phyloP scores from a whole-genome alignment of 2,329 filamentous ascomycete species.

The Thelonectria blattea region DNA sequence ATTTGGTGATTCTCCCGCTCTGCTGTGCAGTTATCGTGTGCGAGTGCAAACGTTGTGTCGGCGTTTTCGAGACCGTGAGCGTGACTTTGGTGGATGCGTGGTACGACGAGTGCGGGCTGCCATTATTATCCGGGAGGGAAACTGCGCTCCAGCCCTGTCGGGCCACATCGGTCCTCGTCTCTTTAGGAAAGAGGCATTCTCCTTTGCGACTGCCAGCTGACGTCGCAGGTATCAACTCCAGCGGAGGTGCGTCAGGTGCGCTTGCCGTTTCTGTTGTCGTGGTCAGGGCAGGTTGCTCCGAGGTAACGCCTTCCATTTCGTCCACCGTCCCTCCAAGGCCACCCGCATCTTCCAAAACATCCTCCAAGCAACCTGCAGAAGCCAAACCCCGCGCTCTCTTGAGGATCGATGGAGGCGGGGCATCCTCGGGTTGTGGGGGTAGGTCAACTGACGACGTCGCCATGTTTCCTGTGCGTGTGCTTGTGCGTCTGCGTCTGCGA shows the following conservation, averaged over 20 bases:
- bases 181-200: background rate
- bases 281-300: slow-evolving; percentile 11
- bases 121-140: background rate
- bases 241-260: background rate
- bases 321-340: slow-evolving; percentile 7
- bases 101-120: slow-evolving; percentile 5
- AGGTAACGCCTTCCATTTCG: slow-evolving; percentile 16
- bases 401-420: slow-evolving; percentile 29
- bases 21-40: slow-evolving; percentile 25
- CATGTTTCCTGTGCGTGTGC: slow-evolving; percentile 30
- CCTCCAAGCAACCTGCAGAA: slow-evolving; percentile 25
- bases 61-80: background rate
- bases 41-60: background rate
- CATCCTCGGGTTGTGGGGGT: slow-evolving; percentile 34
- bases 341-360: slow-evolving; percentile 20
- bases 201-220: background rate
- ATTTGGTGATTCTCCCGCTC: slow-evolving; percentile 37
- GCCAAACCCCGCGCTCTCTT: slow-evolving; percentile 36
- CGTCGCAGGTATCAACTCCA: background rate
- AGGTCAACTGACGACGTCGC: slow-evolving; percentile 37
- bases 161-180: background rate
- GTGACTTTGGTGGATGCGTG: slow-evolving; percentile 1
- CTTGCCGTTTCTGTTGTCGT: slow-evolving; percentile 6
- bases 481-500: background rate
- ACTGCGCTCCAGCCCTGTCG: background rate